These are phyloP conservation scores for Linnemannia zychae DNA, from an alignment of 192 early-diverging fungal genomes.

Conservation along the genomic window DNA sequence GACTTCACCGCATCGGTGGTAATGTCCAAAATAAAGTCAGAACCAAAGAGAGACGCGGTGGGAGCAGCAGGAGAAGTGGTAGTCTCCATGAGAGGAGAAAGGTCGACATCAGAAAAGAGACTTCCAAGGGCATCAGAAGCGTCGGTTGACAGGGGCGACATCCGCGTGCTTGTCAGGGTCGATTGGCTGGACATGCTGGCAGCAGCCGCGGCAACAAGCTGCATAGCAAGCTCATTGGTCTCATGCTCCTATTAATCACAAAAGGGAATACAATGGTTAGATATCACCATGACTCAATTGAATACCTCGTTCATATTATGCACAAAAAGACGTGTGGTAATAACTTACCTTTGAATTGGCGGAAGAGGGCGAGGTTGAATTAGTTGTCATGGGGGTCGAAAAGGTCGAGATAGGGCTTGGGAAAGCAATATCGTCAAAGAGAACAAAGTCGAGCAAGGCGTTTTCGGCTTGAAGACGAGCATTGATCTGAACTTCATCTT, in stretches of 20 bases:
- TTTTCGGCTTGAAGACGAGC: slow-evolving; percentile 59
- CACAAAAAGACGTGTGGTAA: background rate
- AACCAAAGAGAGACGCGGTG: slow-evolving; percentile 11
- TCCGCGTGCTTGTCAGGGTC: slow-evolving; percentile 14
- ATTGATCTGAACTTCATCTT: slow-evolving; percentile 10
- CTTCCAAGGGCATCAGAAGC: slow-evolving; percentile 32
- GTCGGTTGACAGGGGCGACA: slow-evolving; percentile 30
- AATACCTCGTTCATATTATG: background rate
- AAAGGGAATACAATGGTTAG: background rate
- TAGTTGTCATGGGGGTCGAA: slow-evolving; percentile 31
- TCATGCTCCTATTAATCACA: slow-evolving; percentile 29
- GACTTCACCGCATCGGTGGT: background rate
- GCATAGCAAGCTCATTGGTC: slow-evolving; percentile 34
- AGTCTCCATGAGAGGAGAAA: slow-evolving; percentile 45
- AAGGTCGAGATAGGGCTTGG: slow-evolving; percentile 54
- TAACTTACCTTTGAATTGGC: slow-evolving; percentile 39
- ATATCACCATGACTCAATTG: background rate
- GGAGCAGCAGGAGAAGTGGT: slow-evolving; percentile 18
- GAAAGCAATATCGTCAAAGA: slow-evolving; percentile 54
- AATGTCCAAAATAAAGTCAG: background rate
- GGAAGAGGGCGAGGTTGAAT: slow-evolving; percentile 31
- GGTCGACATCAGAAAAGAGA: slow-evolving; percentile 52
- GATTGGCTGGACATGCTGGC: slow-evolving; percentile 30
- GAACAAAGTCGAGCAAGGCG: slow-evolving; percentile 59
- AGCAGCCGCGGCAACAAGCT: slow-evolving; percentile 42